phyloP scores from a whole-genome alignment of 805 yeast genomes.

The Gaillardinia entomophila region DNA sequence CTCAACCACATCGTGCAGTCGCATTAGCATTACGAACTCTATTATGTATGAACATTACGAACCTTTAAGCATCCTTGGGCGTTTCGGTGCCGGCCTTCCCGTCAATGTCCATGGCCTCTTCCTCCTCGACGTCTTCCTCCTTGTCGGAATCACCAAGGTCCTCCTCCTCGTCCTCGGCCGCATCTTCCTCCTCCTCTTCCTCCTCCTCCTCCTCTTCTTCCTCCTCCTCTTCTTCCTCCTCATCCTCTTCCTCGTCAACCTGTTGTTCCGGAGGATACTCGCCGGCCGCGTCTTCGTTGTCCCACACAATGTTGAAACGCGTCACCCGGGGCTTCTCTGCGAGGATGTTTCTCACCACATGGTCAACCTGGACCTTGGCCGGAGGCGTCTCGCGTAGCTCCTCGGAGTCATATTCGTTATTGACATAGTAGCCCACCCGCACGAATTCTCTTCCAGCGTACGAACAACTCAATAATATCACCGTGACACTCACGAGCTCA shows the following conservation, averaged over 20 bases:
- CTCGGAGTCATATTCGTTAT: slow-evolving; percentile 92
- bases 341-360: slow-evolving; percentile 86
- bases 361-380: slow-evolving; percentile 85
- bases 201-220: slow-evolving; percentile 20
- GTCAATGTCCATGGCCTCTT: neutral
- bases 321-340: slow-evolving; percentile 99
- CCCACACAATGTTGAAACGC: slow-evolving; percentile 96
- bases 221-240: slow-evolving; percentile 24
- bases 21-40: neutral
- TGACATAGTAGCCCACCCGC: slow-evolving; percentile 95
- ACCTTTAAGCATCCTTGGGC: neutral
- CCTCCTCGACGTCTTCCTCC: neutral
- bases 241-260: slow-evolving; percentile 41
- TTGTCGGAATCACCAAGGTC: slow-evolving; percentile 1
- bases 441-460: slow-evolving; percentile 93
- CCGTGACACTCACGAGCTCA: slow-evolving; percentile 93
- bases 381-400: slow-evolving; percentile 94
- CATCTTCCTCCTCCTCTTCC: slow-evolving; percentile 11
- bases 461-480: slow-evolving; percentile 85
- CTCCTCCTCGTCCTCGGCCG: slow-evolving; percentile 11
- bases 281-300: slow-evolving; percentile 56
- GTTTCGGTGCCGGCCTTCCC: neutral
- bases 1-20: slow-evolving; percentile 16
- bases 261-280: slow-evolving; percentile 80
- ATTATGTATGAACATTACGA: neutral